These are phyloP conservation scores for Prunus mume DNA, from an alignment of 306 rosid genomes.

Conservation along the genomic window DNA sequence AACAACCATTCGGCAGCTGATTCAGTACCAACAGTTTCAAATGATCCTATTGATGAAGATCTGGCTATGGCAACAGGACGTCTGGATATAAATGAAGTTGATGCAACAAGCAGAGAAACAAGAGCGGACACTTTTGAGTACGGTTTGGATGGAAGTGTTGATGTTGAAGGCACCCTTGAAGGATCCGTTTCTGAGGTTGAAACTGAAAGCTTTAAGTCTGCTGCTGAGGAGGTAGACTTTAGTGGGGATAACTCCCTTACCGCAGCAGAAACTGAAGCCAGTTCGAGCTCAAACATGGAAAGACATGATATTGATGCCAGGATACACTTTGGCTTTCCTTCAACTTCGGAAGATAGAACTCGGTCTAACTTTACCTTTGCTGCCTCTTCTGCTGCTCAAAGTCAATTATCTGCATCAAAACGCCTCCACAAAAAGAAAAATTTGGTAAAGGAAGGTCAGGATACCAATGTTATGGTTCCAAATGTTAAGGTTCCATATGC, in stretches of 20 bases:
- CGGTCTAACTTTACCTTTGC: conserved; percentile 72
- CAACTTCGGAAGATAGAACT: conserved; percentile 44
- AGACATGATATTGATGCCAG: conserved; percentile 37
- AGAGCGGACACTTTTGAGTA: conserved; percentile 31
- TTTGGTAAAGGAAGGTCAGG: conserved; percentile 56
- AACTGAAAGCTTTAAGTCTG: conserved; percentile 86
- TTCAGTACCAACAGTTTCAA: conserved; percentile 32
- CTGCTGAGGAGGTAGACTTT: conserved; percentile 60
- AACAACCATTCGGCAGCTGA: conserved; percentile 30
- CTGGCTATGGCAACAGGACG: conserved; percentile 41
- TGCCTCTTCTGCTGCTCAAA: conserved; percentile 63
- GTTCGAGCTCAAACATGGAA: conserved; percentile 39
- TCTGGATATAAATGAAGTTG: conserved; percentile 45
- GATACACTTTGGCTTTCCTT: conserved; percentile 39
- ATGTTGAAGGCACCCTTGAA: conserved; percentile 41
- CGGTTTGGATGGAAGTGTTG: conserved; percentile 24
- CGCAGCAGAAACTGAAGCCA: conserved; percentile 48
- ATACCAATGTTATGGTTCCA: conserved; percentile 37
- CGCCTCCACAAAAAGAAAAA: conserved; percentile 58
- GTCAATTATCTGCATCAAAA: conserved; percentile 58
- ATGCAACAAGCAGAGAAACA: conserved; percentile 28
- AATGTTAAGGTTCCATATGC: conserved; percentile 58
- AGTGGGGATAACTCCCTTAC: conserved; percentile 33
- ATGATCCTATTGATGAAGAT: conserved; percentile 65
- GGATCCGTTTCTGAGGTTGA: conserved; percentile 66